Evolutionary conservation across 192 early-diverging fungal species (phyloP), one percentile per base, ranked within the genome.

Genomic region (Backusella psychrophila): DNA sequence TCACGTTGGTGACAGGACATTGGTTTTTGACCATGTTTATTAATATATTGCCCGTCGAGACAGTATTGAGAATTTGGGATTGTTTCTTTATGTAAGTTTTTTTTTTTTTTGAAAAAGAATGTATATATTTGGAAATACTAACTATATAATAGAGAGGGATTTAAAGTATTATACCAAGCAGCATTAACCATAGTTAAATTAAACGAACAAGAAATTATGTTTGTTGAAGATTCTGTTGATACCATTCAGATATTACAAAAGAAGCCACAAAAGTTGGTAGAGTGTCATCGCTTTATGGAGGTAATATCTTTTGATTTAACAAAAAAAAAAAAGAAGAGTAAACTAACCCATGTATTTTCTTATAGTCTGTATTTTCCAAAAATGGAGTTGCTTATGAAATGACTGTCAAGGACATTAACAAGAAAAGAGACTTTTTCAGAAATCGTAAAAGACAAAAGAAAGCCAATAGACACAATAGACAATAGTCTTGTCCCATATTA

Each of bases 1-100:
- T 95, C 63, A 90, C 86, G n/a, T 80, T 95, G 70, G 91, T 93
- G 8, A 94, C 93, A 0, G 93, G 92, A 26, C 93, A 89, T 66
- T 96, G 95, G 95, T 94, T 95, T 76, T 79, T 94, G 77, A 93
- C 94, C 0, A 80, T 95, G 3, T 96, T 93, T 75, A 91, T 94
- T 72, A 92, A 93, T 75, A 90, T 93, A 63, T 78, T 94, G 31
- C 95, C 95, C 0, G 83, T 88, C 26, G 93, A 94, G 77, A 84
- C 90, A 15, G 84, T 87, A n/a, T 77, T 93, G 12, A 84, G 91
- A 36, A 81, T 91, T 19, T 93, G 91, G 91, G 91, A 93, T 85
- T 81, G 82, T 44, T 90, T 93, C 67, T 84, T 86, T 29, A 89
- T 87, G 85, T 86, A 81, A 81, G 83, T 78, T 17, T 44, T 44